phyloP scores from a whole-genome alignment of 164 flowering plant genomes.

The Sedum album region DNA sequence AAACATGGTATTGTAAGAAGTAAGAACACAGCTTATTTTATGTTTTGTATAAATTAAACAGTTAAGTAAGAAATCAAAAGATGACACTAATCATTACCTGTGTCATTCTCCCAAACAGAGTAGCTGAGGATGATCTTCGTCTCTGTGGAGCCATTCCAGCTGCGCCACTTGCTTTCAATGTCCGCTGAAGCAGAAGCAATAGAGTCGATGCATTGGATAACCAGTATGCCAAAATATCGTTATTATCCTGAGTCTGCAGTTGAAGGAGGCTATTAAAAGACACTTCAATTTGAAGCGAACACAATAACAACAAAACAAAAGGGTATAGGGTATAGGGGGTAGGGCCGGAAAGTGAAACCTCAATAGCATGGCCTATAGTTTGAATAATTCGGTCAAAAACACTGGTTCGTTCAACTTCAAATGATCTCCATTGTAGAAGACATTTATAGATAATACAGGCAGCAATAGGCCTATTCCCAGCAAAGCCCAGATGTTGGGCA shows the following conservation, averaged over 20 bases:
- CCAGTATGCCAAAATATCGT: conserved; percentile 88
- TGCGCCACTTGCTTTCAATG: conserved; percentile 93
- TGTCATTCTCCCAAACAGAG: conserved; percentile 93
- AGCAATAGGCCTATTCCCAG: conserved; percentile 81
- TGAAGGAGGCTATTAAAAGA: conserved; percentile 4
- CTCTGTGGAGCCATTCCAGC: conserved; percentile 94
- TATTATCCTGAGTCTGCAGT: conserved; percentile 75
- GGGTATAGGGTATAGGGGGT: conserved; percentile 1
- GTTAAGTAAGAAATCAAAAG: not conserved
- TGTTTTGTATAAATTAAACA: not conserved
- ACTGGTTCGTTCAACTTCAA: conserved; percentile 94
- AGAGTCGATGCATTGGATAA: conserved; percentile 89
- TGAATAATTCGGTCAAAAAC: conserved; percentile 93
- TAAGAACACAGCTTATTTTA: too few relatives aligned
- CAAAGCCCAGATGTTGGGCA: conserved; percentile 77
- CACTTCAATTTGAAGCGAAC: not conserved
- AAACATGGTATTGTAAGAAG: too few relatives aligned
- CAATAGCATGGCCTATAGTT: conserved; percentile 93
- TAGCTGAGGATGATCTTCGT: conserved; percentile 78
- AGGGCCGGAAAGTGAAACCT: conserved; percentile 39
- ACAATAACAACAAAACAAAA: not conserved
- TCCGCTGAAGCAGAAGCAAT: conserved; percentile 81
- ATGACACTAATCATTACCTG: conserved; percentile 34
- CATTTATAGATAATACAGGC: conserved; percentile 95
- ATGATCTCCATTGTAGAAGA: conserved; percentile 96